Conservation (phyloP, 2,329 filamentous ascomycete genomes). For the Diaporthe sp. region DNA sequence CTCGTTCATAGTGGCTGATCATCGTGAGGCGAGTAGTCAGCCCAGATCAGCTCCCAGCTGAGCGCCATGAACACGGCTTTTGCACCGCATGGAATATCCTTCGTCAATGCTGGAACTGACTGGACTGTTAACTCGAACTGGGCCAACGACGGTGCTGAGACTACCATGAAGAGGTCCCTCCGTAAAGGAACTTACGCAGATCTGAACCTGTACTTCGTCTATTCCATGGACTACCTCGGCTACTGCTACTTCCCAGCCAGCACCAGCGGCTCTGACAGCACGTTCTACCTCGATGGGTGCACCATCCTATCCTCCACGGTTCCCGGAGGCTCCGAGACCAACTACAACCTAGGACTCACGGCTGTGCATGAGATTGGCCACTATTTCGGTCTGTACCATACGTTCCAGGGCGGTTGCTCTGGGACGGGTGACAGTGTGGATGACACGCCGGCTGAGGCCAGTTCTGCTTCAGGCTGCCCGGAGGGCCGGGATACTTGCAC, state of each 20-base stretch:
- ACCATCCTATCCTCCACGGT: constrained; percentile 48
- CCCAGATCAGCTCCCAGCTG: constrained; percentile 57
- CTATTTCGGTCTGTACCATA: constrained; percentile 61
- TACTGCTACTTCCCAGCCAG: constrained; percentile 63
- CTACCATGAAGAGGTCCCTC: constrained; percentile 60
- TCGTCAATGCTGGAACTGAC: constrained; percentile 57
- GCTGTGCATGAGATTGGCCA: constrained; percentile 59
- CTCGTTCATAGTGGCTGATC: not conserved
- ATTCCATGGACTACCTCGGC: constrained; percentile 55
- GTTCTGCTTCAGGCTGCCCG: constrained; percentile 55
- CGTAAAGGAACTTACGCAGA: constrained; percentile 58
- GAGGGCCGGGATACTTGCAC: constrained; percentile 51
- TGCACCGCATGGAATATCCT: constrained; percentile 58
- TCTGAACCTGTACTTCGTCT: constrained; percentile 64
- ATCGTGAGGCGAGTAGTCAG: constrained; percentile 47
- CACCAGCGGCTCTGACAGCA: constrained; percentile 47
- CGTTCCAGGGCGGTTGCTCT: constrained; percentile 58
- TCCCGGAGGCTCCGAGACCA: constrained; percentile 49
- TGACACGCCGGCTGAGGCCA: constrained; percentile 57
- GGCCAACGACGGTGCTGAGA: constrained; percentile 56
- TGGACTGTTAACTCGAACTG: constrained; percentile 61
- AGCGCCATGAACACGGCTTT: constrained; percentile 61
- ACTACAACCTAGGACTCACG: constrained; percentile 56
- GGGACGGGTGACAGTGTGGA: constrained; percentile 55
- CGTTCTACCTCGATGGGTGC: constrained; percentile 50